phyloP scores from a whole-genome alignment of 306 rosid species.

The Vachellia pachyceras region DNA sequence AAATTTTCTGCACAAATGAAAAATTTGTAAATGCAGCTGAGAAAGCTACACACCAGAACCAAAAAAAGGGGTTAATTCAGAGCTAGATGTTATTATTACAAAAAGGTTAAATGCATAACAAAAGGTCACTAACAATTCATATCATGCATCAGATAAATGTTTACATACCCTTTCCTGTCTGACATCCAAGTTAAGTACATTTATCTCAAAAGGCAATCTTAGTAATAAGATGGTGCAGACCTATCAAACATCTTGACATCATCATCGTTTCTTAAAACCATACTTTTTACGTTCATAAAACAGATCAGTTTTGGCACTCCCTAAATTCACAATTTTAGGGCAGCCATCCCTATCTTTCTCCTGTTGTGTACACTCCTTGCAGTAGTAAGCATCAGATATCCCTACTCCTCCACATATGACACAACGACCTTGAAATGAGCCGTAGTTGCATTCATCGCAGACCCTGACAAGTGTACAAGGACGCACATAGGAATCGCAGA shows the following conservation, averaged over 20 bases:
- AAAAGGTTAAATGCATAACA: background rate
- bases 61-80: background rate
- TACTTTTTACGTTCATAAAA: conserved; percentile 91
- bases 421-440: conserved; percentile 82
- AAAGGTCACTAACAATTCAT: background rate
- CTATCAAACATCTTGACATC: background rate
- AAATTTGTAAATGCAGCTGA: too few species aligned
- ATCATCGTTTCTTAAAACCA: conserved; percentile 90
- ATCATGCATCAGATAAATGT: background rate
- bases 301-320: conserved; percentile 84
- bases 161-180: background rate
- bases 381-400: conserved; percentile 90
- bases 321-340: conserved; percentile 89
- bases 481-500: conserved; percentile 85
- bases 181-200: conserved; percentile 9
- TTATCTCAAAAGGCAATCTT: background rate
- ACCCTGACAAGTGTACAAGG: conserved; percentile 94
- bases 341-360: conserved; percentile 97
- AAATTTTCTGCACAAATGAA: too few species aligned
- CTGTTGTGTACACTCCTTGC: conserved; percentile 98
- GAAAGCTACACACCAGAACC: background rate
- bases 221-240: conserved; percentile 25
- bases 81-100: too few species aligned
- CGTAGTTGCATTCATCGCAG: conserved; percentile 85
- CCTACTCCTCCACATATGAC: conserved; percentile 95